Base-by-base conservation (phyloP, 176 grass and related monocot species). In the Hyparrhenia diplandra region DNA sequence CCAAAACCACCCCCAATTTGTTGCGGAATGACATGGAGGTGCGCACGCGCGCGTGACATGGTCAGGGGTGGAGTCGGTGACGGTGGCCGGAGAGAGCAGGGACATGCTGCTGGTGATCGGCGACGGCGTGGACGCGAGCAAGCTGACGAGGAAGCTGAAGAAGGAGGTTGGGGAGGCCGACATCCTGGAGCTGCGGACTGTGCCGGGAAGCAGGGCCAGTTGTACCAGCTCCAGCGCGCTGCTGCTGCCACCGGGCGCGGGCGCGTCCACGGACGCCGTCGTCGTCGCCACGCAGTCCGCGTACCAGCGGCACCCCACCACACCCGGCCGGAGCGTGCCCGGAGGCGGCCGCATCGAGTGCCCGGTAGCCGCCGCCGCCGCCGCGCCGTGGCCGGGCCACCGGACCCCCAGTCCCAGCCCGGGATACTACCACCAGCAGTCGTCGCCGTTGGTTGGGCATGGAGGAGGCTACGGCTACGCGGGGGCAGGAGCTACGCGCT, bases 21-120 rank as follows among this genome's bases (percentile, higher is more conserved):
- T 3, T 10, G 36, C 10, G 64, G 35, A 39, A 52, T 55, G 52
- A 13, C 51, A 37, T 36, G 49, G 23, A 71, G 29, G 6, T 14
- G 45, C 25, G 45, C 45, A 14, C 45, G n/a, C n/a, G 46, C 46
- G 46, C 16, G 46, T 51, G 46, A 51, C 46, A 40, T 85, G 74
- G 13, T 12, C 83, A 86, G 88, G 83, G 0, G 88, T 90, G 1
- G 37, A 42, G 37, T 90, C 83, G n/a, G 74, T 90, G 16, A 34
- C 72, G 39, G 43, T 82, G 74, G 1, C 78, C 73, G 88, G 88
- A 37, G 10, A 61, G 78, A 67, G 70, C 46, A 78, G 16, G 58
- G 59, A 72, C 12, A 79, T 85, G 65, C 79, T 90, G 43, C 14
- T 83, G 79, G 79, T 90, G 83, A 67, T 78, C 73, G 83, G 88